phyloP scores from a whole-genome alignment of 73 alveolate species.

The Uronychia setigera region DNA sequence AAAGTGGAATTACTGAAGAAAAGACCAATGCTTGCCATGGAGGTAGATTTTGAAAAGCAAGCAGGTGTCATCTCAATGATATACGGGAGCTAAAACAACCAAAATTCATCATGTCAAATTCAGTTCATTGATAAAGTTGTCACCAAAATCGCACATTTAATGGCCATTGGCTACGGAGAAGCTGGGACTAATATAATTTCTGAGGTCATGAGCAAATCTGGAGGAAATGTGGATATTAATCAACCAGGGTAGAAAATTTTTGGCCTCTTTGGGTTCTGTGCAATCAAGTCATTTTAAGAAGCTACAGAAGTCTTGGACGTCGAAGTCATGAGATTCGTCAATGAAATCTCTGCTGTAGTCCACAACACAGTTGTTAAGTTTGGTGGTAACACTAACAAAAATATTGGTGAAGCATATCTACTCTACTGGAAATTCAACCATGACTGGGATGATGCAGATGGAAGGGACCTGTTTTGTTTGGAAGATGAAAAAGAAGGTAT shows the following conservation, averaged over 20 bases:
- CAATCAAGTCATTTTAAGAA: constrained; percentile 73
- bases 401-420: constrained; percentile 57
- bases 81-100: background rate
- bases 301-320: constrained; percentile 71
- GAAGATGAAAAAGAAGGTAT: constrained; percentile 56
- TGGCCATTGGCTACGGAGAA: constrained; percentile 30
- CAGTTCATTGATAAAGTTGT: constrained; percentile 17
- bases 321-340: constrained; percentile 73
- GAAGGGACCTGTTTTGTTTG: constrained; percentile 29
- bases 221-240: background rate
- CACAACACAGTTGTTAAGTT: constrained; percentile 65
- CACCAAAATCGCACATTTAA: constrained; percentile 14
- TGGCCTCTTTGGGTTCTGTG: constrained; percentile 93
- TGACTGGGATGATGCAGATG: constrained; percentile 39
- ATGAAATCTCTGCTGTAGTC: constrained; percentile 66
- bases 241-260: constrained; percentile 54
- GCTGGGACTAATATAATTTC: constrained; percentile 32
- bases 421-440: constrained; percentile 63
- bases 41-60: background rate
- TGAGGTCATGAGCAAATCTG: background rate
- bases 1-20: background rate
- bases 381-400: constrained; percentile 53
- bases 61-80: constrained; percentile 58
- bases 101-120: background rate
- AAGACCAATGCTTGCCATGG: background rate